Conservation (phyloP, 169 alveolate species). For the Plasmodium yoelii region DNA sequence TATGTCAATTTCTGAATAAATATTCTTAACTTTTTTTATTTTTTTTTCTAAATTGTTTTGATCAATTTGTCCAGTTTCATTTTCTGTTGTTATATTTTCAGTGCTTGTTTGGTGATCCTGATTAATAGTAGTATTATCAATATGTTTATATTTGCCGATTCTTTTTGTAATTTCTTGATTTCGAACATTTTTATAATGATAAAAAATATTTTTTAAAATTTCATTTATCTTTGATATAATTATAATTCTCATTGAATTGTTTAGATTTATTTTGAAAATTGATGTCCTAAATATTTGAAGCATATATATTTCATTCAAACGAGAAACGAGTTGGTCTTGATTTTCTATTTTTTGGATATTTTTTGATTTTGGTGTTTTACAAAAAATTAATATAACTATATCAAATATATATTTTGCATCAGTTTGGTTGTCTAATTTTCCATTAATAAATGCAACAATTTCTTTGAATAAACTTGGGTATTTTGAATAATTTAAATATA, state of each 20-base stretch:
- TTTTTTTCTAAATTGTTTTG: neutral
- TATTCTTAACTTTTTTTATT: neutral
- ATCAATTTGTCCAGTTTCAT: neutral
- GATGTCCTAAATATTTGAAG: conserved; percentile 38
- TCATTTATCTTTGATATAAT: conserved; percentile 55
- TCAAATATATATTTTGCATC: conserved; percentile 45
- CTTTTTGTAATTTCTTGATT: conserved; percentile 16
- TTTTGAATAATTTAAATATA: conserved; percentile 2
- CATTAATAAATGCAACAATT: conserved; percentile 38
- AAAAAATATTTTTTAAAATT: conserved; percentile 21
- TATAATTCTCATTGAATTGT: conserved; percentile 38
- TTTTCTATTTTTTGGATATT: no score
- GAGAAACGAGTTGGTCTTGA: neutral
- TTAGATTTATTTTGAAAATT: conserved; percentile 31
- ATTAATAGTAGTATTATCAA: neutral
- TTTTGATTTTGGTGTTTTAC: conserved; percentile 3
- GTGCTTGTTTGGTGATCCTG: neutral
- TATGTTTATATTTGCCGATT: neutral
- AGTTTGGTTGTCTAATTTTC: conserved; percentile 19
- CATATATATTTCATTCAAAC: conserved; percentile 43
- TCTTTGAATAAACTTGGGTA: conserved; percentile 28
- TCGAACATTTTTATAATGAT: neutral
- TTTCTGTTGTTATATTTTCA: neutral
- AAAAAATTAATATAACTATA: conserved; percentile 23
- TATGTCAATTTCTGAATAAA: neutral